phyloP scores from a whole-genome alignment of 2,329 filamentous ascomycete genomes.

The Berkeleyomyces rouxiae region DNA sequence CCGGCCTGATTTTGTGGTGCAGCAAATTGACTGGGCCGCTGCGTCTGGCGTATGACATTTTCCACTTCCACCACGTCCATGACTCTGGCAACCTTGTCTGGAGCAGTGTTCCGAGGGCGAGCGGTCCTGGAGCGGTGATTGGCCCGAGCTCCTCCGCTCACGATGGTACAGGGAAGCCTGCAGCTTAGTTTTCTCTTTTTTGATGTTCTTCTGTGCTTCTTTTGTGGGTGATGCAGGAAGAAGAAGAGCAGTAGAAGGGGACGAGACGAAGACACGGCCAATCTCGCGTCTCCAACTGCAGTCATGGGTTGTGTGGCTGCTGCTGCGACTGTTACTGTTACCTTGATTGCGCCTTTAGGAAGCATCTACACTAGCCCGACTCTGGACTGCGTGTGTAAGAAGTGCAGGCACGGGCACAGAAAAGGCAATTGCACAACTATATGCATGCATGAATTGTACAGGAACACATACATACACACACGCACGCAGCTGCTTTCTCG shows the following conservation, averaged over 20 bases:
- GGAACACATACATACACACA: not conserved
- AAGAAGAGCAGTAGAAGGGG: too few species aligned
- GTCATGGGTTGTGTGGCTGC: too few species aligned
- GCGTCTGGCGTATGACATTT: not conserved
- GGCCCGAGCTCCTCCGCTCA: not conserved
- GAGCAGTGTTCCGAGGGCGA: not conserved
- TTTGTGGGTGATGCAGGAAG: not conserved
- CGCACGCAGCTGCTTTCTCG: not conserved
- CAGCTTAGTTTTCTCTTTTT: not conserved
- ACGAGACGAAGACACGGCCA: not conserved
- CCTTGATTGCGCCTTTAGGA: not conserved
- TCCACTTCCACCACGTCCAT: not conserved
- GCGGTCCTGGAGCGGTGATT: not conserved
- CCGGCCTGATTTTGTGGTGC: not conserved
- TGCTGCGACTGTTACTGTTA: not conserved
- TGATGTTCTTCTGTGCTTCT: not conserved
- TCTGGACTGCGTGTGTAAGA: not conserved
- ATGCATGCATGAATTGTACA: not conserved
- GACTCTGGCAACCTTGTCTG: not conserved
- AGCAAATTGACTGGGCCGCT: not conserved
- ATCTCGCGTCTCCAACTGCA: not conserved
- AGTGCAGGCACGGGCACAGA: not conserved
- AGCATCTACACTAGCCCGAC: not conserved
- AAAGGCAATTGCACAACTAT: not conserved
- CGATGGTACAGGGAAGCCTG: not conserved